Conservation (phyloP, 768 basidiomycete genomes). For the Auriculariales sp. region DNA sequence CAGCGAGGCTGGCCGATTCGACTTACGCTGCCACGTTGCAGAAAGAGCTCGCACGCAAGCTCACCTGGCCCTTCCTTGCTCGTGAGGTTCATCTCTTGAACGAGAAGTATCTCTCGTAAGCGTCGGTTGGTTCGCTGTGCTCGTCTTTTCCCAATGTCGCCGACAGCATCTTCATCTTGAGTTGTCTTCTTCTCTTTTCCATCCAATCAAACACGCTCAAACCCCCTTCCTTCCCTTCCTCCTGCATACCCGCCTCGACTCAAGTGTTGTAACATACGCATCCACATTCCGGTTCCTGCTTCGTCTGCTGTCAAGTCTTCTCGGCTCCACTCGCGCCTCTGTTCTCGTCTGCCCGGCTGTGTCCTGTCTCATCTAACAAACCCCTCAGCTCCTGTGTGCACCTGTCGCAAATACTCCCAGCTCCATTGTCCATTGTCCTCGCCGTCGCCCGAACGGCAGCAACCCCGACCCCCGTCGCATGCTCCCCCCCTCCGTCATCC, state of each 20-base stretch:
- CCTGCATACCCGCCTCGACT: not conserved
- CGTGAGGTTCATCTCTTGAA: slow-evolving; percentile 76
- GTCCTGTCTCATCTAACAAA: slow-evolving; percentile 7
- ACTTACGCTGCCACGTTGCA: slow-evolving; percentile 2
- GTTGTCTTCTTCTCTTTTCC: too few relatives aligned
- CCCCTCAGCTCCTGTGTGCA: too few relatives aligned
- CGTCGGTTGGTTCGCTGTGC: not conserved
- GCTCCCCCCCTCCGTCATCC: too few relatives aligned
- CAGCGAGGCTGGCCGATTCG: not conserved
- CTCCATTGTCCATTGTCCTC: too few relatives aligned
- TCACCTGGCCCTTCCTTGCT: slow-evolving; percentile 77
- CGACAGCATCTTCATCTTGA: not conserved
- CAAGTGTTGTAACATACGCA: not conserved
- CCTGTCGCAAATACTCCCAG: too few relatives aligned
- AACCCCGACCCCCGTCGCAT: too few relatives aligned
- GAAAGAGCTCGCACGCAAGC: slow-evolving; percentile 34
- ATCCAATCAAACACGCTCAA: too few relatives aligned
- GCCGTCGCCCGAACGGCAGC: too few relatives aligned
- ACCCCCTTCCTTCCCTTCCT: too few relatives aligned
- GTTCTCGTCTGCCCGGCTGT: not conserved
- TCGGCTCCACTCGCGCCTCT: too few relatives aligned
- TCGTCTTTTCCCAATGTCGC: not conserved
- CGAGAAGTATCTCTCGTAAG: slow-evolving; percentile 50
- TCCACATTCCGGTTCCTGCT: too few relatives aligned
- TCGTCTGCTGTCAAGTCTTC: not conserved